These are phyloP conservation scores for Pyrenochaeta sp. DNA, from an alignment of 2,329 filamentous ascomycete species.

Conservation along the genomic window DNA sequence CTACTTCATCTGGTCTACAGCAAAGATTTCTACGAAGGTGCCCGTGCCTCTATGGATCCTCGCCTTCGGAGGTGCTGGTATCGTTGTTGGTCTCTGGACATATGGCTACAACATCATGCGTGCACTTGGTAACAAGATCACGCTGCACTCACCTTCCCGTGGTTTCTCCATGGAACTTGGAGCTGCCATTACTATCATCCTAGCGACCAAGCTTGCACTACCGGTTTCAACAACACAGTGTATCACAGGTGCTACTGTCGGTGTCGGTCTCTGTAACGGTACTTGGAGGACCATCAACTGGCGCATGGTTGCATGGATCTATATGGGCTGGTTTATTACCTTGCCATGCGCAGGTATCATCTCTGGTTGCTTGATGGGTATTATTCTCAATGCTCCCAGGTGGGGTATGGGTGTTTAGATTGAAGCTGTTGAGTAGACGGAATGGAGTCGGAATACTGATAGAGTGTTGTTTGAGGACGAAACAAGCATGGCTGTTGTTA, in stretches of 20 bases:
- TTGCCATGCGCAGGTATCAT: conserved; percentile 57
- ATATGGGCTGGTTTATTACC: conserved; percentile 56
- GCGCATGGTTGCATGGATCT: conserved; percentile 53
- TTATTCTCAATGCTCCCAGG: conserved; percentile 68
- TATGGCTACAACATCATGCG: conserved; percentile 73
- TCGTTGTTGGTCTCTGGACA: conserved; percentile 67
- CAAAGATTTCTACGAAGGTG: conserved; percentile 55
- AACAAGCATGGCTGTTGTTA: too few relatives aligned
- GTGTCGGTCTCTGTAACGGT: conserved; percentile 44
- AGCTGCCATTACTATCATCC: conserved; percentile 68
- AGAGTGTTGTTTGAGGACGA: too few relatives aligned
- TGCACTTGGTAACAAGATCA: conserved; percentile 59
- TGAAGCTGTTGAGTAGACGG: not conserved
- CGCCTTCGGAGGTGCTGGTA: conserved; percentile 57
- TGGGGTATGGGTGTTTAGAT: conserved; percentile 33
- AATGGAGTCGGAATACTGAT: not conserved
- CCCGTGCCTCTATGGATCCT: conserved; percentile 70
- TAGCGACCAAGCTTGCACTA: conserved; percentile 69
- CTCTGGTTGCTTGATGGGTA: conserved; percentile 68
- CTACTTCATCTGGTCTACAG: conserved; percentile 67
- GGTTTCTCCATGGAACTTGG: conserved; percentile 55
- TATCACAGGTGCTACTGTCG: conserved; percentile 43
- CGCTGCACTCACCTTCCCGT: conserved; percentile 68
- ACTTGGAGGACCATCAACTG: conserved; percentile 54
- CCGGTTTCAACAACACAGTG: conserved; percentile 67